These are phyloP conservation scores for Cenococcum geophilum DNA, from an alignment of 495 filamentous ascomycete genomes.

Conservation along the genomic window DNA sequence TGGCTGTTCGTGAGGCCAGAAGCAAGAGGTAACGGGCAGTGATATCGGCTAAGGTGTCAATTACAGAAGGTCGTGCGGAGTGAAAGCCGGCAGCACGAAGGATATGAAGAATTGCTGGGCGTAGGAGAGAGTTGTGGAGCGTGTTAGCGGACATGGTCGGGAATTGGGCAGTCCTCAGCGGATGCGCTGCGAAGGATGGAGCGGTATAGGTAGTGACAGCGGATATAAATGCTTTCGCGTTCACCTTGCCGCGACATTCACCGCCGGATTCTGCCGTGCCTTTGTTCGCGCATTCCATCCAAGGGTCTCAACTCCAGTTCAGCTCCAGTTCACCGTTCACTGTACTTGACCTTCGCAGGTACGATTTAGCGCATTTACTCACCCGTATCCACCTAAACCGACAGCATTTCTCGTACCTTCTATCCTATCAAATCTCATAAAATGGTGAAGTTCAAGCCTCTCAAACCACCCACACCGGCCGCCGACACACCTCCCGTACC, in stretches of 20 bases:
- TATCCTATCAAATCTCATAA: too few relatives aligned
- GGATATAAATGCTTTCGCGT: background rate
- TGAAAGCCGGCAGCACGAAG: slow-evolving; percentile 83
- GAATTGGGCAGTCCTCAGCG: background rate
- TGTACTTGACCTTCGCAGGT: too few relatives aligned
- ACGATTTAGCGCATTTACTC: too few relatives aligned
- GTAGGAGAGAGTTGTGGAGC: slow-evolving; percentile 70
- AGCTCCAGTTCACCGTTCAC: background rate
- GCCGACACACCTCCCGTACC: slow-evolving; percentile 26
- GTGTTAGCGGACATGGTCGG: slow-evolving; percentile 30
- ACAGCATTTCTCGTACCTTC: too few relatives aligned
- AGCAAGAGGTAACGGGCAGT: slow-evolving; percentile 65
- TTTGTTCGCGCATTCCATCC: background rate
- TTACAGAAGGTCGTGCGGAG: slow-evolving; percentile 61
- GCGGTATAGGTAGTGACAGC: background rate
- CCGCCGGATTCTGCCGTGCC: background rate
- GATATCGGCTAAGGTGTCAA: slow-evolving; percentile 73
- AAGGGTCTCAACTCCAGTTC: background rate
- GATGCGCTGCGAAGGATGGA: background rate
- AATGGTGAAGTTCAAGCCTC: background rate
- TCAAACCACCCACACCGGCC: slow-evolving; percentile 34
- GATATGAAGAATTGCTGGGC: slow-evolving; percentile 76
- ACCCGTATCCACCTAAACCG: too few relatives aligned
- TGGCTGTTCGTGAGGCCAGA: slow-evolving; percentile 57
- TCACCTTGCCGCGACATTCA: background rate